Evolutionary conservation across 345 rosid genomes (phyloP).

Genomic region (Orychophragmus violaceus): DNA sequence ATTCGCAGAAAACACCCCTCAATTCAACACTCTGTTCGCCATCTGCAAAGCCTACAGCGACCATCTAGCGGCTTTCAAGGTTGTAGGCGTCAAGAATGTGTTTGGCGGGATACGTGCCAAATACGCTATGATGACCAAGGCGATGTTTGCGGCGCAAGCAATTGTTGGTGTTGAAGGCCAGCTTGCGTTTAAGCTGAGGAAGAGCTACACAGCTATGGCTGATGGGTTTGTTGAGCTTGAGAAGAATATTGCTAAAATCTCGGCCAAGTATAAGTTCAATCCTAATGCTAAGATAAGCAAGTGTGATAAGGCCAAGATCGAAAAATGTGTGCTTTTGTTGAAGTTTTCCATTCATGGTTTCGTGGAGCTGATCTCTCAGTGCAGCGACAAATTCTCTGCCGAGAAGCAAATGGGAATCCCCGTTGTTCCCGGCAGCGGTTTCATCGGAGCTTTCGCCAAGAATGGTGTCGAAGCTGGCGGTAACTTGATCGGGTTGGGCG

Average conservation of each 20-base stretch:
- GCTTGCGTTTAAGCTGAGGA: background rate
- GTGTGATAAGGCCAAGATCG: background rate
- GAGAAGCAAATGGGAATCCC: background rate
- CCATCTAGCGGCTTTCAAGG: background rate
- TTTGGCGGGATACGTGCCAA: background rate
- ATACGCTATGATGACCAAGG: background rate
- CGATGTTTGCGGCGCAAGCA: background rate
- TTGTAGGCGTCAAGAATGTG: background rate
- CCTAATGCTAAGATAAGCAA: slow-evolving; percentile 10
- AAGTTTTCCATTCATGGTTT: slow-evolving; percentile 3
- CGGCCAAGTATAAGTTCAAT: background rate
- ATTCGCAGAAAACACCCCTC: background rate
- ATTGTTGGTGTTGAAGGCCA: background rate
- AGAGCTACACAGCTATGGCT: slow-evolving; percentile 8
- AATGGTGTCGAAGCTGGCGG: background rate
- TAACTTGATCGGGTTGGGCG: background rate
- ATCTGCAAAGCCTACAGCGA: slow-evolving; percentile 8
- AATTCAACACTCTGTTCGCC: background rate
- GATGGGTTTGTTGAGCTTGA: background rate
- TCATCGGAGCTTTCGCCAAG: background rate
- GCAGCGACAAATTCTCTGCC: background rate
- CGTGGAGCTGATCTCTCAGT: background rate
- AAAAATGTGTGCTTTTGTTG: background rate
- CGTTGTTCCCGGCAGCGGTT: background rate
- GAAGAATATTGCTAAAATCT: background rate